Conservation (phyloP, 495 filamentous ascomycete species). For the Annulohypoxylon bovei region DNA sequence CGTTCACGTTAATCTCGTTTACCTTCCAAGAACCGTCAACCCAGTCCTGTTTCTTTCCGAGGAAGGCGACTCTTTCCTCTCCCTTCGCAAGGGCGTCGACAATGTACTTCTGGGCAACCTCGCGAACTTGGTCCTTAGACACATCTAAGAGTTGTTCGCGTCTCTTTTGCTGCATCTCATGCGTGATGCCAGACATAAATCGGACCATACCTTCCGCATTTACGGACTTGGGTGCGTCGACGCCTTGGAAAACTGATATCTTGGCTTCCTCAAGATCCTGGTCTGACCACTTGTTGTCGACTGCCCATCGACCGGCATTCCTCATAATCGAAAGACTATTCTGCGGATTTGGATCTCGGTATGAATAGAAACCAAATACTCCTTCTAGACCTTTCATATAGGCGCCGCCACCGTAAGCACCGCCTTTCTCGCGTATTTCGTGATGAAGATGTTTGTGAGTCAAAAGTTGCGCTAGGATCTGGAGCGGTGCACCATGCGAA, state of each 20-base stretch:
- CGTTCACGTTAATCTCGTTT: conserved; percentile 62
- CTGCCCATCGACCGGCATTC: conserved; percentile 83
- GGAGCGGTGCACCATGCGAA: conserved; percentile 76
- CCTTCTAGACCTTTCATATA: conserved; percentile 82
- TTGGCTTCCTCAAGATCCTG: conserved; percentile 96
- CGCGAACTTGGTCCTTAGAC: conserved; percentile 78
- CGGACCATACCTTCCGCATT: conserved; percentile 84
- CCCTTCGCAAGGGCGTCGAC: conserved; percentile 70
- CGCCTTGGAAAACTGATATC: conserved; percentile 90
- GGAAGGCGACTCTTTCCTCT: conserved; percentile 69
- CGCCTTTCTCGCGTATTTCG: conserved; percentile 97
- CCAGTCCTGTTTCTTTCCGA: conserved; percentile 89
- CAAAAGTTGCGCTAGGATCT: conserved; percentile 90
- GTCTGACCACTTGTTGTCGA: conserved; percentile 83
- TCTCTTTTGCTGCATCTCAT: conserved; percentile 88
- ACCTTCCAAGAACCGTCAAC: conserved; percentile 63
- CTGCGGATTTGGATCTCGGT: conserved; percentile 94
- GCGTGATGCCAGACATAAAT: conserved; percentile 85
- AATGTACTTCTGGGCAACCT: conserved; percentile 83
- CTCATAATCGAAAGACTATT: conserved; percentile 88
- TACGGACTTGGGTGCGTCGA: conserved; percentile 93
- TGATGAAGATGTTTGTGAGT: conserved; percentile 97
- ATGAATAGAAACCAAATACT: conserved; percentile 92
- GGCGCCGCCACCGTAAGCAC: conserved; percentile 93
- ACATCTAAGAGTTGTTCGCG: conserved; percentile 91